Evolutionary conservation across 192 early-diverging fungal species (phyloP).

Genomic region (Geosiphon pyriformis): DNA sequence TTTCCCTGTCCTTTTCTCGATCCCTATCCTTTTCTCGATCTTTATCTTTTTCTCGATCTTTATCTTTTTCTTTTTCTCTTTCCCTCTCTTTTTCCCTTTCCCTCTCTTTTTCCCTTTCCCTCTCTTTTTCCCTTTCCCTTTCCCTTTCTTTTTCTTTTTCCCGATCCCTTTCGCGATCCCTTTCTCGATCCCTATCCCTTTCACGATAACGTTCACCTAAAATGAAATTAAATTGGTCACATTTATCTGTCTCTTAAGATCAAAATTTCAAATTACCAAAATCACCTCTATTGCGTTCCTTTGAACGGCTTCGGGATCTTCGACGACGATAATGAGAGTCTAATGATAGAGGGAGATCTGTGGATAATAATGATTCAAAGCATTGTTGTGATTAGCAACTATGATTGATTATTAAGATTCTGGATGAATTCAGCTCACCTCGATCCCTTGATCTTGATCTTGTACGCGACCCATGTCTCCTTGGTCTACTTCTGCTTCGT

Average conservation of each 20-base stretch:
- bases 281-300: constrained; percentile 15
- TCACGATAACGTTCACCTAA: constrained; percentile 22
- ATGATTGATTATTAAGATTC: too few species aligned
- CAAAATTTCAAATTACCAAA: neutral
- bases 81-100: neutral
- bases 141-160: constrained; percentile 11
- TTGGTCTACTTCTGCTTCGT: constrained; percentile 23
- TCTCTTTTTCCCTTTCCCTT: neutral
- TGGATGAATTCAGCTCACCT: too few species aligned
- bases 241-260: neutral
- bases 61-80: constrained; percentile 1
- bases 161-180: neutral
- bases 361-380: neutral
- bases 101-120: neutral
- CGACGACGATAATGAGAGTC: constrained; percentile 23
- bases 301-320: constrained; percentile 28
- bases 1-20: neutral
- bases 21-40: neutral
- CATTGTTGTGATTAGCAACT: neutral
- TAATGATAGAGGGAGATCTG: constrained; percentile 18
- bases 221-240: neutral
- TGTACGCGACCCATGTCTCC: constrained; percentile 34
- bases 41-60: constrained; percentile 1
- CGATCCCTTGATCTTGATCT: constrained; percentile 32
- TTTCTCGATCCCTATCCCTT: constrained; percentile 5